These are phyloP conservation scores for Mantamonas sphyraenae DNA, from an alignment of 78 protist species.

Conservation along the genomic window DNA sequence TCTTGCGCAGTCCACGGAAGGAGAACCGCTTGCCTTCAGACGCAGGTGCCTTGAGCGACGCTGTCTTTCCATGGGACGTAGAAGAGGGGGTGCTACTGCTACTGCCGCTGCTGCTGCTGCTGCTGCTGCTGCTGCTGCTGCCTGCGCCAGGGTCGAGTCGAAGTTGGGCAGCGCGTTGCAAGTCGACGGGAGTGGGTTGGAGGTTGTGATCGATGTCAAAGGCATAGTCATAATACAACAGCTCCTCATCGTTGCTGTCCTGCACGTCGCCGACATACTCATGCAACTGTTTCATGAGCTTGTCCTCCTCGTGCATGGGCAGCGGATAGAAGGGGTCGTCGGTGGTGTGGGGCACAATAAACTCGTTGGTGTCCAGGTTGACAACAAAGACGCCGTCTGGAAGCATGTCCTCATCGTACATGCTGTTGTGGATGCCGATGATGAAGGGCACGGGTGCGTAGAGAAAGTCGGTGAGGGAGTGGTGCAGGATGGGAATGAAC, in stretches of 20 bases:
- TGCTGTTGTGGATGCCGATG: conserved; percentile 31
- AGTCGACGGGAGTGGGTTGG: too few species aligned
- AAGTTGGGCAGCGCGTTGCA: too few species aligned
- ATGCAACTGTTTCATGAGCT: background rate
- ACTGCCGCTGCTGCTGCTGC: too few species aligned
- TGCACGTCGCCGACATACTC: background rate
- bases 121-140: too few species aligned
- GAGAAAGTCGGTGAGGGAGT: conserved; percentile 27
- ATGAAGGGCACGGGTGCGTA: conserved; percentile 65
- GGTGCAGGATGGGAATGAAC: conserved; percentile 45
- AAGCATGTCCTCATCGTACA: background rate
- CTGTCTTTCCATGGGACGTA: too few species aligned
- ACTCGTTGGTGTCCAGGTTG: conserved; percentile 36
- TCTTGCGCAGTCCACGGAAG: too few species aligned
- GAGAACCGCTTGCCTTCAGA: too few species aligned
- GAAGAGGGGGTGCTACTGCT: too few species aligned
- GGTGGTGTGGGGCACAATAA: conserved; percentile 8
- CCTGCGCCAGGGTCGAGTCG: too few species aligned
- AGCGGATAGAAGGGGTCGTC: background rate
- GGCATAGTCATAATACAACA: background rate
- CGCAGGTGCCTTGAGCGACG: too few species aligned
- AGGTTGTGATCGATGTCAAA: background rate
- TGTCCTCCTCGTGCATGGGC: background rate
- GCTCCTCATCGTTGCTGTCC: background rate
- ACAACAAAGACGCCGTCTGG: conserved; percentile 39